phyloP scores from a whole-genome alignment of 2,329 filamentous ascomycete species.

The Fusarium begoniae region DNA sequence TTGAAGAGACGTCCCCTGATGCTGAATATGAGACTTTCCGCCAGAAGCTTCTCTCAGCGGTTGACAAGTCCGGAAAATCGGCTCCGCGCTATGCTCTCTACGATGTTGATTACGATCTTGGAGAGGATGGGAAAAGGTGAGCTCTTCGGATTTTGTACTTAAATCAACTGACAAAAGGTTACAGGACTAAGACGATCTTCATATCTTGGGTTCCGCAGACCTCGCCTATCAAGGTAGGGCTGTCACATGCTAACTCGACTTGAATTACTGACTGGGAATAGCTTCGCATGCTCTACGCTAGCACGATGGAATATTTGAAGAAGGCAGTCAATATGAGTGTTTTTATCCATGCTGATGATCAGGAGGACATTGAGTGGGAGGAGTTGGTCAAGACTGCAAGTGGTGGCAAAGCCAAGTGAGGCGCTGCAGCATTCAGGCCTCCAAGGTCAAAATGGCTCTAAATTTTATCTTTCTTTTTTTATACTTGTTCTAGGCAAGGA shows the following conservation, averaged over 20 bases:
- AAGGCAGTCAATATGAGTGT: constrained; percentile 21
- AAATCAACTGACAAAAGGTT: accelerated
- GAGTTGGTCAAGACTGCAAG: constrained; percentile 18
- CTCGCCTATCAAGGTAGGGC: constrained; percentile 25
- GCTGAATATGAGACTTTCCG: constrained; percentile 26
- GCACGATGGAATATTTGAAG: constrained; percentile 34
- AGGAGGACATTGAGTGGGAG: constrained; percentile 23
- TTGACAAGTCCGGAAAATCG: constrained; percentile 8
- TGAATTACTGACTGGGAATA: neutral
- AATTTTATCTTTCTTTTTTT: neutral
- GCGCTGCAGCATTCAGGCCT: neutral
- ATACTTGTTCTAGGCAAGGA: neutral
- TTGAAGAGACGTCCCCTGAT: constrained; percentile 18
- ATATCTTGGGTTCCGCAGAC: constrained; percentile 31
- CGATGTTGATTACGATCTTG: constrained; percentile 31
- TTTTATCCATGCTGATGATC: constrained; percentile 27
- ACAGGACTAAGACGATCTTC: constrained; percentile 27
- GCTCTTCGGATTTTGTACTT: accelerated
- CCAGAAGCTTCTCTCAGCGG: constrained; percentile 11
- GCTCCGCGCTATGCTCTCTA: constrained; percentile 32
- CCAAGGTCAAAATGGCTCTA: neutral
- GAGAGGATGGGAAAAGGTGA: constrained; percentile 29
- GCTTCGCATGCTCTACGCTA: constrained; percentile 37
- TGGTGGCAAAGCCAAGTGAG: constrained; percentile 11
- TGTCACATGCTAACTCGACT: neutral